Percentiles rank a stretch among this genome's conserved stretches.
phyloP scores from a whole-genome alignment of 2,329 filamentous ascomycete species.

The Tolypocladium album region DNA sequence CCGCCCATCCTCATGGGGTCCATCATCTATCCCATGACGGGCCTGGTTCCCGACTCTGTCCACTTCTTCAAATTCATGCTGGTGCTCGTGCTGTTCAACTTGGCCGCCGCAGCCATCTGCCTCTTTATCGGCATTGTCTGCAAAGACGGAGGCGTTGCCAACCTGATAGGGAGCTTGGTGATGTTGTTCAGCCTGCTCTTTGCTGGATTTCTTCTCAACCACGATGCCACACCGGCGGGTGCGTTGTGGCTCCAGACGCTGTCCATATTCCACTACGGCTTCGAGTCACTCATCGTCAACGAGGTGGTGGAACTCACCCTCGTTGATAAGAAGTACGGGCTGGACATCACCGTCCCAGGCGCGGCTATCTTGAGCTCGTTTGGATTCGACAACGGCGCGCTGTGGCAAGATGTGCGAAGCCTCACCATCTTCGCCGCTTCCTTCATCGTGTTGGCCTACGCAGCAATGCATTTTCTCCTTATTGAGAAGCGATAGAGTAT shows the following conservation, averaged over 20 bases:
- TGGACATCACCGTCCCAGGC: conserved; percentile 93
- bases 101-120: conserved; percentile 87
- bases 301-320: conserved; percentile 86
- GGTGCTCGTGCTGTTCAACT: conserved; percentile 88
- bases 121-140: conserved; percentile 95
- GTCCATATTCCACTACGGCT: conserved; percentile 97
- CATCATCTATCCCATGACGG: conserved; percentile 97
- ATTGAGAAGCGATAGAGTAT: conserved; percentile 59
- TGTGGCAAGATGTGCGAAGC: conserved; percentile 77
- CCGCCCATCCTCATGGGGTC: conserved; percentile 91
- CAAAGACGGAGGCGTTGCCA: conserved; percentile 83
- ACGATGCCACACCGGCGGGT: conserved; percentile 77
- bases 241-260: conserved; percentile 86
- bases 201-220: conserved; percentile 86
- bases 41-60: conserved; percentile 66
- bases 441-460: conserved; percentile 83
- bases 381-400: conserved; percentile 78
- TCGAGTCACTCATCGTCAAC: conserved; percentile 93
- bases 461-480: conserved; percentile 85
- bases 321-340: conserved; percentile 87
- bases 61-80: conserved; percentile 90
- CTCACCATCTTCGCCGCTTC: conserved; percentile 70
- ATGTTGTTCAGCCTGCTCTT: conserved; percentile 97
- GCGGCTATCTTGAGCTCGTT: conserved; percentile 91
- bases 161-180: conserved; percentile 84